Conservation (phyloP, 1,139 yeast species). For the Hemisphaericaspora subhashii region DNA sequence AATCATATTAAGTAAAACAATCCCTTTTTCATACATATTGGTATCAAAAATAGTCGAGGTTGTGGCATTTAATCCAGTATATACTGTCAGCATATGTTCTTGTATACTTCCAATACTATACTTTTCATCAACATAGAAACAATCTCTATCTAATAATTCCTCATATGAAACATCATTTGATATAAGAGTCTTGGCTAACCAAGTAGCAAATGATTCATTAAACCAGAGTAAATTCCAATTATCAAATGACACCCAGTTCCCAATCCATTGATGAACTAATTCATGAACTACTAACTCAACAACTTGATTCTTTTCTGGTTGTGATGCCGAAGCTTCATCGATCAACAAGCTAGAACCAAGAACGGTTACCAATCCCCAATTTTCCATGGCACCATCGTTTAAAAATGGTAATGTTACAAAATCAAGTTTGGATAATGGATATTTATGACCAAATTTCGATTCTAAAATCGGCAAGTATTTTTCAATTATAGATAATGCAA, state of each 20-base stretch:
- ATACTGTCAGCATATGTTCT: slow-evolving; percentile 27
- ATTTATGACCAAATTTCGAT: slow-evolving; percentile 38
- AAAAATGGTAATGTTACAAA: slow-evolving; percentile 67
- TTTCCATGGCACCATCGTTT: slow-evolving; percentile 78
- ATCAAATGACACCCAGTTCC: slow-evolving; percentile 64
- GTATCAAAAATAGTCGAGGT: slow-evolving; percentile 47
- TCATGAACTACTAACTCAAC: slow-evolving; percentile 68
- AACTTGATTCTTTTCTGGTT: slow-evolving; percentile 26
- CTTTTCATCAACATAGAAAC: slow-evolving; percentile 25
- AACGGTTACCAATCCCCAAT: slow-evolving; percentile 67
- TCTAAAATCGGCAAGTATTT: slow-evolving; percentile 48
- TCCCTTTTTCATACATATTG: slow-evolving; percentile 64
- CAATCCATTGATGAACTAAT: slow-evolving; percentile 76
- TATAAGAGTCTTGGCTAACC: slow-evolving; percentile 32
- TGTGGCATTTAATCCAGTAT: slow-evolving; percentile 34
- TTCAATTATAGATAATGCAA: slow-evolving; percentile 47
- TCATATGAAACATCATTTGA: slow-evolving; percentile 21
- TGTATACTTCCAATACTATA: slow-evolving; percentile 26
- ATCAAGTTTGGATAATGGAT: slow-evolving; percentile 64
- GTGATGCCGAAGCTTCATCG: slow-evolving; percentile 20
- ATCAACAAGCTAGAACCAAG: slow-evolving; percentile 50
- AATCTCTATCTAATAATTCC: slow-evolving; percentile 42
- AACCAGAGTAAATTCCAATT: slow-evolving; percentile 71
- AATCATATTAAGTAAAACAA: slow-evolving; percentile 58
- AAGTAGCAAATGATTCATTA: slow-evolving; percentile 76